phyloP scores from a whole-genome alignment of 225 moss, liverwort and hornwort species.

The Polytrichum formosum region DNA sequence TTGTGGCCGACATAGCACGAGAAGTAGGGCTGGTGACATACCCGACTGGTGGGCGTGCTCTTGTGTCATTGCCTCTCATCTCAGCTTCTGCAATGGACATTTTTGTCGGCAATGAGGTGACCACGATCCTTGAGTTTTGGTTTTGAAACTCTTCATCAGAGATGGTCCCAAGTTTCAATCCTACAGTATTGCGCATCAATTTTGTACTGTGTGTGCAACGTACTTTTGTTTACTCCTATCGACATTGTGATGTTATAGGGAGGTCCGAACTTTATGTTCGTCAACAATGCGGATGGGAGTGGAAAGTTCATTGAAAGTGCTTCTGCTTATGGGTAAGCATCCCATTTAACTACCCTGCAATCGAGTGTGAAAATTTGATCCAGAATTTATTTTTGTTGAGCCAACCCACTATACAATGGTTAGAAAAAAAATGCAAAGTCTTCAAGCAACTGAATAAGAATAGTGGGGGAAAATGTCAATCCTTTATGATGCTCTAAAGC shows the following conservation, averaged over 20 bases:
- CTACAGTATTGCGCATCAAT: no score
- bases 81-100: constrained; percentile 83
- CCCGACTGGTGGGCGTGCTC: constrained; percentile 85
- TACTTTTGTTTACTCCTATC: not conserved
- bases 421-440: no score
- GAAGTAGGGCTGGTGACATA: constrained; percentile 68
- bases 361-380: no score
- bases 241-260: constrained; percentile 37
- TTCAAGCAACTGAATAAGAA: no score
- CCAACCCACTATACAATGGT: no score
- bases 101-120: constrained; percentile 94
- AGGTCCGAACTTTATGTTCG: constrained; percentile 81
- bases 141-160: no score
- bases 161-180: no score
- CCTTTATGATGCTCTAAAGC: not conserved
- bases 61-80: constrained; percentile 79
- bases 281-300: constrained; percentile 59
- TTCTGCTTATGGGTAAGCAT: constrained; percentile 67
- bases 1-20: constrained; percentile 72
- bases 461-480: no score
- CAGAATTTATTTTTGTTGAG: no score
- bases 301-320: constrained; percentile 74
- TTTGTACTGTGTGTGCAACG: no score
- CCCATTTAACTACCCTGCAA: no score
- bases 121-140: no score